phyloP scores from a whole-genome alignment of 768 basidiomycete species.

The Psilocybe subaeruginosa region DNA sequence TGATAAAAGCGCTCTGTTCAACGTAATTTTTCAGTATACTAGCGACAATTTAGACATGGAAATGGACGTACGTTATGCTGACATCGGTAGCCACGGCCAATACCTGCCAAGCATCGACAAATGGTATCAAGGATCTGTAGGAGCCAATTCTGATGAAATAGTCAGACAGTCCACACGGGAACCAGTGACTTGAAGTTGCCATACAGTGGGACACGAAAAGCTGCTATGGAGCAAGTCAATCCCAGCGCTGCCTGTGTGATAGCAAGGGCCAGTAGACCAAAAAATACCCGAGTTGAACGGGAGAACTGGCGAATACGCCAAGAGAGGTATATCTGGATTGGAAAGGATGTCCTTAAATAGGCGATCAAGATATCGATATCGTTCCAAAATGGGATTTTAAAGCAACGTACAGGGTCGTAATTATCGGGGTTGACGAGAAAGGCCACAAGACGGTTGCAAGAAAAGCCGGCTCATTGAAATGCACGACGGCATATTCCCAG shows the following conservation, averaged over 20 bases:
- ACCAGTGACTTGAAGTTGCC: not conserved
- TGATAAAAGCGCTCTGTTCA: slow-evolving; percentile 24
- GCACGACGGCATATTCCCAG: slow-evolving; percentile 28
- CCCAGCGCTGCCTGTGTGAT: slow-evolving; percentile 26
- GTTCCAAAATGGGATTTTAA: not conserved
- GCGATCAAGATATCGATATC: not conserved
- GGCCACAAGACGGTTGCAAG: slow-evolving; percentile 27
- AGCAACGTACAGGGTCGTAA: slow-evolving; percentile 27
- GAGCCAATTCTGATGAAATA: slow-evolving; percentile 20
- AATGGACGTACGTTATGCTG: slow-evolving; percentile 28
- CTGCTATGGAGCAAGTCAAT: slow-evolving; percentile 25
- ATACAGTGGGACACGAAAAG: slow-evolving; percentile 24
- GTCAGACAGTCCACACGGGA: not conserved
- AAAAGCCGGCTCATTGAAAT: slow-evolving; percentile 25
- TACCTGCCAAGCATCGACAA: slow-evolving; percentile 32
- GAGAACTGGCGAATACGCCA: slow-evolving; percentile 31
- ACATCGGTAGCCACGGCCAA: slow-evolving; percentile 28
- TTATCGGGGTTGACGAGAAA: slow-evolving; percentile 29
- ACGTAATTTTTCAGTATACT: not conserved
- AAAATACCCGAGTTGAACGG: slow-evolving; percentile 23
- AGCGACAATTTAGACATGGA: not conserved
- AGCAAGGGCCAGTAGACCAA: slow-evolving; percentile 18
- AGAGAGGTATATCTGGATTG: slow-evolving; percentile 33
- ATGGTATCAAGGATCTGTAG: slow-evolving; percentile 27
- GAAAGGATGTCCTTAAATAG: slow-evolving; percentile 29